Conservation (phyloP, 1,284 basidiomycete genomes). For the Sanghuangporus baumii region DNA sequence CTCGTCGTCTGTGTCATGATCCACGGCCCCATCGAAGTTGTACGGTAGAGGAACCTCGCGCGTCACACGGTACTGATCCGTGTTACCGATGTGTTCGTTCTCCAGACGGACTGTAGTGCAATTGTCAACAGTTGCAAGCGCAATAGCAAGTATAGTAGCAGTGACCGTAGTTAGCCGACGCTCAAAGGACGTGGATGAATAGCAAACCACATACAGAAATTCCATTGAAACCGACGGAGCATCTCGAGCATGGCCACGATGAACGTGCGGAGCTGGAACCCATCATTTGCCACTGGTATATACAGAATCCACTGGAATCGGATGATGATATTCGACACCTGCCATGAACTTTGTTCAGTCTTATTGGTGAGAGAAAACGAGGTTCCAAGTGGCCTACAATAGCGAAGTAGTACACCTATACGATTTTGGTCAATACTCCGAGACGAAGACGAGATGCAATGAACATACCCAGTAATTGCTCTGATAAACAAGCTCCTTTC, state of each 20-base stretch:
- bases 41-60: conserved; percentile 77
- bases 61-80: conserved; percentile 81
- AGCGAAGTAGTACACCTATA: conserved; percentile 68
- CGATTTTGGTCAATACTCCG: conserved; percentile 7
- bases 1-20: conserved; percentile 31
- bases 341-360: background rate
- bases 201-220: conserved; percentile 62
- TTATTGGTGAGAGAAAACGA: background rate
- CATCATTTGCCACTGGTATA: conserved; percentile 49
- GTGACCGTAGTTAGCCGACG: background rate
- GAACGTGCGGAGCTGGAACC: conserved; percentile 57
- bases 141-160: background rate
- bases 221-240: conserved; percentile 85
- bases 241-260: conserved; percentile 73
- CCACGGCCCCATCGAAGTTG: conserved; percentile 38
- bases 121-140: background rate
- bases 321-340: conserved; percentile 69
- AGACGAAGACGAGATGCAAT: background rate
- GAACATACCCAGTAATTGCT: conserved; percentile 50
- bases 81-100: conserved; percentile 83
- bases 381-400: conserved; percentile 40
- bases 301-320: conserved; percentile 84
- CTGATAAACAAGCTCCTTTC: conserved; percentile 70
- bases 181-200: background rate
- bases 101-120: conserved; percentile 61